Percentiles rank a stretch among this genome's conserved stretches.
These are phyloP conservation scores for Bimuria novae-zelandiae DNA, from an alignment of 2,329 filamentous ascomycete species.

Conservation along the genomic window DNA sequence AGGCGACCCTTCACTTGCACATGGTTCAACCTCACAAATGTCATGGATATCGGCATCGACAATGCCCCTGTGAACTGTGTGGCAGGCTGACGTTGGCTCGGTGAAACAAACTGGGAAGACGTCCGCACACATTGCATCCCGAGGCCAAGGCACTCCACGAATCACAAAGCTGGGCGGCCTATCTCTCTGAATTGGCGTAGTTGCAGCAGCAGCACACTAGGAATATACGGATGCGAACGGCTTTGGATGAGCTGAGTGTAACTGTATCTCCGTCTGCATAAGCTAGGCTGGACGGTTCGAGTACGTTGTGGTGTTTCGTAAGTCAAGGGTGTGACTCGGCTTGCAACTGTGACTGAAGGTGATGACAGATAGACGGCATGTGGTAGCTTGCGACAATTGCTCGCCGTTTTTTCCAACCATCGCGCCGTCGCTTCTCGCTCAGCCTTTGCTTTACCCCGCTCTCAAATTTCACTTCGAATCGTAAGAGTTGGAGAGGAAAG, in stretches of 20 bases:
- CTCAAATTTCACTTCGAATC: too few relatives aligned
- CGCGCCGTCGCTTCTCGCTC: too few relatives aligned
- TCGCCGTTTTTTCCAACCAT: conserved; percentile 13
- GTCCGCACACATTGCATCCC: conserved; percentile 6
- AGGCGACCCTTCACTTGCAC: too few relatives aligned
- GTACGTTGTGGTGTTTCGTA: neutral
- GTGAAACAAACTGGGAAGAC: conserved; percentile 1
- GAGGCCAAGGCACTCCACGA: conserved; percentile 20
- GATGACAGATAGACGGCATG: conserved; percentile 6
- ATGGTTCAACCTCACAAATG: too few relatives aligned
- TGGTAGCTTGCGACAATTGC: neutral
- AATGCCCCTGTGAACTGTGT: too few relatives aligned
- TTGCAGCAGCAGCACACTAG: conserved; percentile 16
- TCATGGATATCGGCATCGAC: too few relatives aligned
- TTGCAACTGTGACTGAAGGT: conserved; percentile 13
- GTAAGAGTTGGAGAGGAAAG: too few relatives aligned
- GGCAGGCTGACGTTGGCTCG: conserved; percentile 9
- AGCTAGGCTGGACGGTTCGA: neutral
- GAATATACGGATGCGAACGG: conserved; percentile 13
- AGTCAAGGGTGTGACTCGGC: conserved; percentile 6
- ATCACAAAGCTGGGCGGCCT: conserved; percentile 14
- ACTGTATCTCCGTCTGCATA: too few relatives aligned
- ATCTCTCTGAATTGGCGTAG: conserved; percentile 15
- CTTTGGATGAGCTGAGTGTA: conserved; percentile 13
- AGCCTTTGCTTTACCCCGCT: too few relatives aligned